Base-by-base conservation (phyloP, 2,329 filamentous ascomycete species). In the Trichoderma lentiforme region DNA sequence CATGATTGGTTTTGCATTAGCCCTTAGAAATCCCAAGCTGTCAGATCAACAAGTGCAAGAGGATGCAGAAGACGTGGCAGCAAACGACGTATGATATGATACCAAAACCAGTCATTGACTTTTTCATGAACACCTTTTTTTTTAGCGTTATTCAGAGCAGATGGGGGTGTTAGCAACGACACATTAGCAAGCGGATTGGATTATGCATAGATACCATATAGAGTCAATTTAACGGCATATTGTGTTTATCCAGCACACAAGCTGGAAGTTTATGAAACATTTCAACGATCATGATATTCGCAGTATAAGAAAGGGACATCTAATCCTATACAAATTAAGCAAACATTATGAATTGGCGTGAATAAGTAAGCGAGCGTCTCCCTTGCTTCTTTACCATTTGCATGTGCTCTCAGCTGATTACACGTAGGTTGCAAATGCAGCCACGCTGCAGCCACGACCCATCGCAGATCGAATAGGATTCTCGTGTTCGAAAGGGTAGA, bases 1-100 rank as follows among this genome's bases (percentile, higher is more conserved):
- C 4, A 82, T 86, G 76, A 83, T 86, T 73, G 80, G 71, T 0
- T 84, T 86, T 72, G 84, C 85, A 0, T 73, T 83, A 47, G 77
- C 78, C 6, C 74, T 86, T 56, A 77, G 83, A 11, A 85, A 86
- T 74, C 85, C 84, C 0, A 80, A 78, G 64, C 74, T 86, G 11
- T 86, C 83, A 3, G 79, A 85, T 71, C 73, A 81, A 21, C 74
- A 76, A 36, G 73, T 76, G 28, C 75, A 76, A 43, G 74, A 74
- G 12, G 75, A 76, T 24, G 74, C 73, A 3, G 72, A 71, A 26
- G 26, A 56, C 14, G 60, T 43, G 56, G 30, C 34, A 26, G 36
- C 66, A 57, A 64, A 62, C 47, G 39, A 47, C 24, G 71, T 57
- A 64, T 71, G 60, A 71, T 24, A 62, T 71, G 60, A 71, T 24